These are phyloP conservation scores for Suillus brevipes DNA, from an alignment of 768 basidiomycete genomes.

Conservation along the genomic window DNA sequence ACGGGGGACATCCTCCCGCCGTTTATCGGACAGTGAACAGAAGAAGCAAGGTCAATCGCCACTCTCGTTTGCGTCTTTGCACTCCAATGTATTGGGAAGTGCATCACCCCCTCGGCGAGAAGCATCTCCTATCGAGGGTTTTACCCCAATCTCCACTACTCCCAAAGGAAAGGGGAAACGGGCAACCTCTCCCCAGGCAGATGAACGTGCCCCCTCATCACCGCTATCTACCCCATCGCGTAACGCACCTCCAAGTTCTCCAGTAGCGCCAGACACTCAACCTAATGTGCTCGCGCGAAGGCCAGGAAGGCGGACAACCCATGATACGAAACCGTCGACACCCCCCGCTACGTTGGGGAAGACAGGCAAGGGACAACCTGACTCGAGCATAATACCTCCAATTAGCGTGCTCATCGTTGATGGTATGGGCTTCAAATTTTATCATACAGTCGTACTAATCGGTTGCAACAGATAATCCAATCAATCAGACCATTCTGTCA, in stretches of 20 bases:
- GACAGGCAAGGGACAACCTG: constrained; percentile 51
- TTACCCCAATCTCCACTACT: constrained; percentile 8
- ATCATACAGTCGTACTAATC: constrained; percentile 15
- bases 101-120: constrained; percentile 25
- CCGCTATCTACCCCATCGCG: constrained; percentile 18
- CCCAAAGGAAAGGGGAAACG: constrained; percentile 30
- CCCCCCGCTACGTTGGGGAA: constrained; percentile 37
- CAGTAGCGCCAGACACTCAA: constrained; percentile 26
- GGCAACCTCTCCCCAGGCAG: constrained; percentile 29
- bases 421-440: constrained; percentile 49
- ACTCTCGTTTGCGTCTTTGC: constrained; percentile 32
- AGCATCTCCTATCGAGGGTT: constrained; percentile 22
- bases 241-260: constrained; percentile 36
- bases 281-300: constrained; percentile 29
- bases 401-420: constrained; percentile 98
- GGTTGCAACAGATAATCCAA: constrained; percentile 79
- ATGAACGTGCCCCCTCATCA: constrained; percentile 20
- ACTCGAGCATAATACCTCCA: constrained; percentile 84
- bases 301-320: constrained; percentile 30
- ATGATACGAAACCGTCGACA: constrained; percentile 29
- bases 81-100: constrained; percentile 16
- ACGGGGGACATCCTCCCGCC: constrained; percentile 27
- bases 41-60: constrained; percentile 24
- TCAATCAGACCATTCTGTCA: constrained; percentile 97
- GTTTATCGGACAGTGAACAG: constrained; percentile 30